Percentiles rank a stretch among this genome's conserved stretches.
phyloP scores from a whole-genome alignment of 129 eudicot genomes.

The Saposhnikovia divaricata region DNA sequence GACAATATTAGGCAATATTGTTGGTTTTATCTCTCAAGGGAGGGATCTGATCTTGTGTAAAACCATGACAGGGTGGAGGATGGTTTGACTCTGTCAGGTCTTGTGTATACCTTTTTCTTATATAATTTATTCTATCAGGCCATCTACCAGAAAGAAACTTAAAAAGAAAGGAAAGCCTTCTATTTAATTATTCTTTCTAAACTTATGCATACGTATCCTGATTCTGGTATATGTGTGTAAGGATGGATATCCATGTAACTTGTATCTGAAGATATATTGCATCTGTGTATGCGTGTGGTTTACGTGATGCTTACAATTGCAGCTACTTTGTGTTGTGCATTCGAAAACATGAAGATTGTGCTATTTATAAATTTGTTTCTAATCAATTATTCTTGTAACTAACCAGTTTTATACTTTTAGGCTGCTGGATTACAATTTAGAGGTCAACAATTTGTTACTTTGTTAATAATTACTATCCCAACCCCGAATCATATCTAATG shows the following conservation, averaged over 20 bases:
- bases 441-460: slow-evolving; percentile 46
- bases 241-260: neutral
- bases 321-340: neutral
- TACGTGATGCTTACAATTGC: neutral
- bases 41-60: neutral
- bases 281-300: neutral
- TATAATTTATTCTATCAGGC: neutral
- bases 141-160: neutral
- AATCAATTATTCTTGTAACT: neutral
- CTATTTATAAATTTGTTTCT: neutral
- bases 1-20: neutral
- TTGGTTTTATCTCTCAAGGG: neutral
- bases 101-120: slow-evolving; percentile 44
- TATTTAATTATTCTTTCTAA: neutral
- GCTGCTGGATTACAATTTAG: slow-evolving; percentile 65
- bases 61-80: slow-evolving; percentile 82
- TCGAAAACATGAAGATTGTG: neutral
- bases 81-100: slow-evolving; percentile 54
- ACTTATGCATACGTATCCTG: neutral
- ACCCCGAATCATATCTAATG: no score
- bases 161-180: neutral
- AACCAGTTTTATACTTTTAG: slow-evolving; percentile 20
- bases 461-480: no score
- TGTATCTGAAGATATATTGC: neutral
- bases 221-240: neutral